Percentiles rank a stretch among this genome's conserved stretches.
phyloP scores from a whole-genome alignment of 306 rosid genomes.

The Trifolium fragiferum region DNA sequence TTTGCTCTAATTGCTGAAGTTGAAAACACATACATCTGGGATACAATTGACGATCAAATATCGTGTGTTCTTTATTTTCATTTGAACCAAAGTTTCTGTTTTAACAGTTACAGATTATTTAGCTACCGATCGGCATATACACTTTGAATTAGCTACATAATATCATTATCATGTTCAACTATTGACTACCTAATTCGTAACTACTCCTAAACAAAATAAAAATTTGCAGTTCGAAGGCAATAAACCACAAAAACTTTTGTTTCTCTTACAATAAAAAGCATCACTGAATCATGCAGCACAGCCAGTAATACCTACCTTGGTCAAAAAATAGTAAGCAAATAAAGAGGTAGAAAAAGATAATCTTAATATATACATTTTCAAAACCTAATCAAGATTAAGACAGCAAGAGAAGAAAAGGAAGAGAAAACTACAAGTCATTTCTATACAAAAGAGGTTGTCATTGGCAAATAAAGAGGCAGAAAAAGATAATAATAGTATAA shows the following conservation, averaged over 20 bases:
- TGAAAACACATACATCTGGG: too few relatives aligned
- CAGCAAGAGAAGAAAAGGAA: constrained; percentile 3
- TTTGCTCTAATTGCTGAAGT: too few relatives aligned
- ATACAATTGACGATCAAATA: too few relatives aligned
- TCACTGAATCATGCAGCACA: not conserved
- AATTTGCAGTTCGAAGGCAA: not conserved
- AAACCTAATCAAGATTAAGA: not conserved
- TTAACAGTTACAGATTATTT: too few relatives aligned
- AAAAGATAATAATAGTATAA: not conserved
- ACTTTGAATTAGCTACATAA: too few relatives aligned
- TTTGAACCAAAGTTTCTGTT: too few relatives aligned
- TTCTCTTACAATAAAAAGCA: not conserved
- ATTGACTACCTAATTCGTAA: not conserved
- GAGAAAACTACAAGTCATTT: constrained; percentile 23
- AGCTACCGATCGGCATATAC: too few relatives aligned
- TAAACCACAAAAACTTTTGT: too few relatives aligned
- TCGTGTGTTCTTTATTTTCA: too few relatives aligned
- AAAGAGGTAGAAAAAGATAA: not conserved
- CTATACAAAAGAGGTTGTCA: constrained; percentile 33
- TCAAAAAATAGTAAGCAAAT: not conserved
- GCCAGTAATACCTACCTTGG: not conserved
- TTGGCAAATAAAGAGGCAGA: not conserved
- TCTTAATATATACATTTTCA: constrained; percentile 5
- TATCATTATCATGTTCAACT: too few relatives aligned
- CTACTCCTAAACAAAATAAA: too few relatives aligned